Evolutionary conservation across 225 moss, liverwort and hornwort species (phyloP), one percentile per base, ranked within the genome.

Genomic region (Rhytidiadelphus loreus): DNA sequence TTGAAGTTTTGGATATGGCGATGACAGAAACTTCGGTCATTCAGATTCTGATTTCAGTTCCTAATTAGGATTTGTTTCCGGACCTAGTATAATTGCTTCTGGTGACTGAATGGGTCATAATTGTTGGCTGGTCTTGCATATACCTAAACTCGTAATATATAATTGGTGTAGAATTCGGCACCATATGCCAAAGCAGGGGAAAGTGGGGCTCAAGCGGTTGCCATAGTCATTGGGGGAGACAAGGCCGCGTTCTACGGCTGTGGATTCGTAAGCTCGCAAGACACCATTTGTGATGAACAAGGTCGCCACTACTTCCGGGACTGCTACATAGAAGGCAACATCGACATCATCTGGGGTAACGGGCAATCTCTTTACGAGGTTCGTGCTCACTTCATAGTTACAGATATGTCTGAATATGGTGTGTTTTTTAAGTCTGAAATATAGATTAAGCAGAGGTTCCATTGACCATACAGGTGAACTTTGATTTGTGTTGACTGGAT

Each of bases 251-350:
- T 95, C 90, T 95, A 94, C 56, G 89, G 94, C 44, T 93, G 93
- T 52, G 92, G 94, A 30, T 92, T 95, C 75, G 83, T 93, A 11
- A 93, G 95, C 91, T 92, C 92, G 18, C 95, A 95, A 58, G 95
- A 95, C 82, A 95, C 95, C 33, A 80, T 95, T 41, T 94, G 87
- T 30, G 95, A 94, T 56, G 77, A 92, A 75, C 8, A 17, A 64
- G 95, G 95, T 55, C 94, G 95, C 9, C 95, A 95, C 74, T 95
- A 95, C 87, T 95, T 95, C 88, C 85, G 88, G 6, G 90, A 95
- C 56, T 94, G 95, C 81, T 92, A 90, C 62, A 80, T 95, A 9
- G 90, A 93, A 64, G 95, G 95, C 24, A 93, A 94, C 80, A 95
- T 95, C 53, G 95, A 95, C 80, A 83, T 94, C 83, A 93, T 95